Evolutionary conservation across 148 eudicot genomes (phyloP).

Genomic region (Suaeda aralocaspica): DNA sequence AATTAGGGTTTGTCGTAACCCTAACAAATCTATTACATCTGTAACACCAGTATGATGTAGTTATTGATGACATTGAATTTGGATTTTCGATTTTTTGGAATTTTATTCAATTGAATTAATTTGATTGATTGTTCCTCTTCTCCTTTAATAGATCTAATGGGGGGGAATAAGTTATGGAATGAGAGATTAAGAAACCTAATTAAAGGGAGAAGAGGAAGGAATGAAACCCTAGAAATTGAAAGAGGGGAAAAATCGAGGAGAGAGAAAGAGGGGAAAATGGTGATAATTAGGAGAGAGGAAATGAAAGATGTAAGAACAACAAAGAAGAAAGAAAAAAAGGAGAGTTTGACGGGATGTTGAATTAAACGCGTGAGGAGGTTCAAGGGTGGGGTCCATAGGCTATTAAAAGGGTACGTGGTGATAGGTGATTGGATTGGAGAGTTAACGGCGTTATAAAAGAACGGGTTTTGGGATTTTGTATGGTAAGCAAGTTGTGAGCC

Average conservation of each 20-base stretch:
- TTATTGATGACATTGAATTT: constrained; percentile 27
- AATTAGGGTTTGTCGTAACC: constrained; percentile 28
- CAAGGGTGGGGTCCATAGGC: neutral
- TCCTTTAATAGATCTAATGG: neutral
- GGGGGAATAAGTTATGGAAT: neutral
- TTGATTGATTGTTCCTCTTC: neutral
- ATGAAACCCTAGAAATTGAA: constrained; percentile 4
- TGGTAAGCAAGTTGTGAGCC: no score
- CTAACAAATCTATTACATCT: constrained; percentile 73
- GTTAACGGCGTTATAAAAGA: constrained; percentile 1
- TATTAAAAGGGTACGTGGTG: neutral
- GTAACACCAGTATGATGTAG: constrained; percentile 81
- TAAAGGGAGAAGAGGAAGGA: neutral
- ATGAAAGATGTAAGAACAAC: neutral
- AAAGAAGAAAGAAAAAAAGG: neutral
- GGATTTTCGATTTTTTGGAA: neutral
- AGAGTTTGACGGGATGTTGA: constrained; percentile 6
- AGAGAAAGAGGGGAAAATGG: constrained; percentile 2
- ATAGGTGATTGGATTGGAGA: neutral
- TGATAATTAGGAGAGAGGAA: neutral
- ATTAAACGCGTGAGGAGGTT: constrained; percentile 16
- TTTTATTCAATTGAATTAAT: neutral
- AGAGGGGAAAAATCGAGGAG: neutral
- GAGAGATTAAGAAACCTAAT: neutral
- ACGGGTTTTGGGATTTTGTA: no score